phyloP scores from a whole-genome alignment of 257 asterid genomes.

The Anisodus tanguticus region DNA sequence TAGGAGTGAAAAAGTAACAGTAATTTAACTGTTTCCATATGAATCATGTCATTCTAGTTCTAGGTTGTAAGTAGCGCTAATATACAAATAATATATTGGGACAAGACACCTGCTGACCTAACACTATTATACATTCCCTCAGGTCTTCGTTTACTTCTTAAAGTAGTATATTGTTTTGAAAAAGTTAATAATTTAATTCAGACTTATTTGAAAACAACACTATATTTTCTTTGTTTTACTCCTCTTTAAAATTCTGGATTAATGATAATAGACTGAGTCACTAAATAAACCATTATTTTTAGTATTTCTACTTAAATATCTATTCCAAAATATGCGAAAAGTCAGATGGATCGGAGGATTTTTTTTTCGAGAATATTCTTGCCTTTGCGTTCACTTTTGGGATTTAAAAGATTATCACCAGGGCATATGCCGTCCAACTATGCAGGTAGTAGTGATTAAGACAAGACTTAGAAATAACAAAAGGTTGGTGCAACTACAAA shows the following conservation, averaged over 20 bases:
- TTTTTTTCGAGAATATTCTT: neutral
- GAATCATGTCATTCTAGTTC: neutral
- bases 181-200: too few species aligned
- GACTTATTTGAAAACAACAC: neutral
- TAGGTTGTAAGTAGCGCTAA: neutral
- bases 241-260: neutral
- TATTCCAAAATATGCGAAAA: too few species aligned
- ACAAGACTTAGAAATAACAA: neutral
- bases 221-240: neutral
- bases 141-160: neutral
- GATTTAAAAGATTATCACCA: neutral
- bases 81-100: slow-evolving; percentile 20
- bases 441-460: neutral
- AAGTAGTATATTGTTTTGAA: too few species aligned
- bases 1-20: slow-evolving; percentile 9
- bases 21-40: neutral
- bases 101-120: slow-evolving; percentile 10
- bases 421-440: neutral
- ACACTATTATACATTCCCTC: too few species aligned
- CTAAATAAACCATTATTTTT: neutral
- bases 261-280: neutral
- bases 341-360: neutral
- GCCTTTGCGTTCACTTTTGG: neutral
- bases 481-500: slow-evolving; percentile 1
- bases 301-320: neutral